Base-by-base conservation (phyloP, 805 yeast genomes). In the Barnettozyma siamensis region DNA sequence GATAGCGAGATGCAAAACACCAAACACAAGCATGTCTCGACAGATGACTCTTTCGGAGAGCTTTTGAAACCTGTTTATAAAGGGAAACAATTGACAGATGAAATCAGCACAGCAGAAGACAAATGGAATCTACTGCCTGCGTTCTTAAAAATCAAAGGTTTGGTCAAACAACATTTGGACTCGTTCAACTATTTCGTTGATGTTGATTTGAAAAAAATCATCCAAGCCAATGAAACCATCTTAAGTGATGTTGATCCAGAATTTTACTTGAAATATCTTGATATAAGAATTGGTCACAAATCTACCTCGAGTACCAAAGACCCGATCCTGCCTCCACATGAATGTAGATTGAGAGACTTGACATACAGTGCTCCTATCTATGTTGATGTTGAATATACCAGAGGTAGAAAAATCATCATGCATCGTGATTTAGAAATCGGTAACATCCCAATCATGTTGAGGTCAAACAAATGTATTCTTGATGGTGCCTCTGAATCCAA, bases 71-170 rank as follows among this genome's bases (percentile, higher is more conserved):
- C 94, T 10, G 73, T 75, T 15, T 93, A 86, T 64, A 83, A 80
- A 58, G 99, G 99, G 13, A 91, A 88, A 62, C 71, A 73, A 40
- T 63, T 93, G 45, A 78, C 95, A 2, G 99, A 93, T 65, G 85
- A 85, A 49, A 83, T 93, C 58, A 78, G 78, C 52, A 88, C 96
- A 0, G 93, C 95, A 10, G 87, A 87, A 53, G 99, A 93, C 64
- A 93, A 93, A 62, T 93, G 99, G 99, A 85, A 93, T 53, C 70
- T 93, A 35, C 67, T 93, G 31, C 99, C 99, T 0, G 99, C 99
- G 1, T 93, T 93, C 58, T 68, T 93, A 48, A 88, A 88, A 58
- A 96, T 93, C 34, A 93, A 93, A 61, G 99, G 99, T 41, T 68
- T 93, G 38, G 98, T 93, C 35, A 93, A 93, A 57, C 99, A 93